Base-by-base conservation (phyloP, 202 grass and related monocot species). In the Schoenoplectus tabernaemontani region DNA sequence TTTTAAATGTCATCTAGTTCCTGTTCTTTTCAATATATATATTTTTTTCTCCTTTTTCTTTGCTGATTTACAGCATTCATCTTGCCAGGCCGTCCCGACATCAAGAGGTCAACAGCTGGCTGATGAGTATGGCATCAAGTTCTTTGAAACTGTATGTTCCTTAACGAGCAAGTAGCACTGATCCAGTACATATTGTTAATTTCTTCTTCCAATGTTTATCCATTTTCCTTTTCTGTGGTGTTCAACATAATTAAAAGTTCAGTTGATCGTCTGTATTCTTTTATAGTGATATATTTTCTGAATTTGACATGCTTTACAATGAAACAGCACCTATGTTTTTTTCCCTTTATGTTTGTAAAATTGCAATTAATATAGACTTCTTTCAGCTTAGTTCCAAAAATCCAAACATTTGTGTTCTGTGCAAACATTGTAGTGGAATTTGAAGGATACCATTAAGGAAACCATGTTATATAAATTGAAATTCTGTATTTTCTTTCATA, bases 101-200 rank as follows among this genome's bases (percentile, higher is more conserved):
- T 91, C 91, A 9, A 93, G 83, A 76, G 93, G 93, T 59, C 93
- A 96, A 84, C 90, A 90, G 64, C 74, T 96, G 34, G 93, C 93
- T 69, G 93, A 96, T 86, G 93, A 96, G 70, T 93, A 96, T 4
- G 90, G 93, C 57, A 92, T 93, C 76, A 93, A 93, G 44, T 96
- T 96, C 76, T 96, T 96, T 9, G 92, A 96, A 88, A 96, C 92
- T 65, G 92, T 96, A 90, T 84, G 89, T 90, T 81, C 20, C 63
- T 78, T 63, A 46, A 24, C 44, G 38, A 16, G 38, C 8, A 84
- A 37, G 8, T 28, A 2, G 5, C 12, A 34, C 20, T 60, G 54
- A 43, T 43, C 61, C 16, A 39, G 66, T 39, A 30, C 42, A 56
- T 34, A 28, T 20, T 28, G 20, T 47, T 50, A 48, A 20, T 17